These are phyloP conservation scores for Cucurbita maxima DNA, from an alignment of 306 rosid species.

Conservation along the genomic window DNA sequence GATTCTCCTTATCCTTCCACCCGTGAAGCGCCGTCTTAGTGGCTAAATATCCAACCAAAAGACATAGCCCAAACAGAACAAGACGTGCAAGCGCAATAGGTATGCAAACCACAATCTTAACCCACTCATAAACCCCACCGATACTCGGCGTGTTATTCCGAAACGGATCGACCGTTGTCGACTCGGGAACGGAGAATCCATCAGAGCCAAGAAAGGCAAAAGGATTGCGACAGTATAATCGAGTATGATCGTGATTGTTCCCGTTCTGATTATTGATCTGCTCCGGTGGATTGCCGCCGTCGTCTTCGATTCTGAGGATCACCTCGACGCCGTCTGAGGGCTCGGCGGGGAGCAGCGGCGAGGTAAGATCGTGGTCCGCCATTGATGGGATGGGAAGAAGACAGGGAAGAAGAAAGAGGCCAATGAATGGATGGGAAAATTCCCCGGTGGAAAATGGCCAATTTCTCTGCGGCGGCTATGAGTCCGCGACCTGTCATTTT, in stretches of 20 bases:
- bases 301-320: constrained; percentile 22
- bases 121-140: constrained; percentile 56
- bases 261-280: background rate
- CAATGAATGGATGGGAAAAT: background rate
- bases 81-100: constrained; percentile 50
- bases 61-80: constrained; percentile 40
- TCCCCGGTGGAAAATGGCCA: background rate
- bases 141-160: constrained; percentile 36
- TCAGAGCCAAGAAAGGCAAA: constrained; percentile 38
- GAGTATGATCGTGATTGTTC: background rate
- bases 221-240: constrained; percentile 21
- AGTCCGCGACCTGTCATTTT: background rate
- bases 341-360: constrained; percentile 42
- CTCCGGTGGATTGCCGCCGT: background rate
- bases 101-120: constrained; percentile 32
- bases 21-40: constrained; percentile 58
- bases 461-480: background rate
- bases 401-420: background rate
- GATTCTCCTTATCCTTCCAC: constrained; percentile 67
- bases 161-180: constrained; percentile 59
- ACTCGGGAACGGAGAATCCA: constrained; percentile 32
- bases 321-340: constrained; percentile 31
- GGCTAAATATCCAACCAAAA: constrained; percentile 51
- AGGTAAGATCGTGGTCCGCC: constrained; percentile 40
- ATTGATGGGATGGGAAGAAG: constrained; percentile 10